Base-by-base conservation (phyloP, 139 green algal genomes). In the Parachlorella kessleri region DNA sequence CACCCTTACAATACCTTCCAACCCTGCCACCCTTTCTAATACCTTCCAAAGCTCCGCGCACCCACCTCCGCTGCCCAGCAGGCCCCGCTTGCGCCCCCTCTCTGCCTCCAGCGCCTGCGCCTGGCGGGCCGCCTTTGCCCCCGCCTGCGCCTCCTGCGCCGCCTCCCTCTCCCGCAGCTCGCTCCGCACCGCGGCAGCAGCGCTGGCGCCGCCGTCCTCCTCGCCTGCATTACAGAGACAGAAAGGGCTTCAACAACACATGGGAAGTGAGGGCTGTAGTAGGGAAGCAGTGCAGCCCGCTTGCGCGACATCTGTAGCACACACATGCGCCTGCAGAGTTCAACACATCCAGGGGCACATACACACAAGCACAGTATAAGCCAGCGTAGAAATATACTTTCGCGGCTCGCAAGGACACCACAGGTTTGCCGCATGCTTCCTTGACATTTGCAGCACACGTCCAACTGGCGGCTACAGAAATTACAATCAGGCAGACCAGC, bases 91-190 rank as follows among this genome's bases (percentile, higher is more conserved):
- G 21, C 36, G 39, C n/a, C n/a, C n/a, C 39, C 63, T 30, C 74
- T 79, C 74, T 28, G 23, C 10, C 32, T 72, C 63, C 64, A 72
- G 64, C n/a, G 38, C 40, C 4, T 63, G 63, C 30, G 24, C 26
- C 74, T 79, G 74, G 35, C 66, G 39, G 21, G 64, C 74, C 63
- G 42, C 38, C 4, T 30, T 39, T 64, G 4, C 3, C 23, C 30
- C 38, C 39, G 36, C 74, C 74, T 79, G 63, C 63, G 53, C 63
- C 30, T 64, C 40, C 40, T 36, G 33, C 40, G 39, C 37, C 63
- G 37, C 39, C 40, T 59, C 33, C 18, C 74, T 63, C 74, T 79
- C 21, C 3, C n/a, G 74, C 74, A 79, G 48, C 35, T 63, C 74
- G 0, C 30, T 64, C 1, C 23, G 54, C 18, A 79, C 74, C 0